phyloP scores from a whole-genome alignment of 139 green algal genomes.

The Mesotaenium endlicherianum region DNA sequence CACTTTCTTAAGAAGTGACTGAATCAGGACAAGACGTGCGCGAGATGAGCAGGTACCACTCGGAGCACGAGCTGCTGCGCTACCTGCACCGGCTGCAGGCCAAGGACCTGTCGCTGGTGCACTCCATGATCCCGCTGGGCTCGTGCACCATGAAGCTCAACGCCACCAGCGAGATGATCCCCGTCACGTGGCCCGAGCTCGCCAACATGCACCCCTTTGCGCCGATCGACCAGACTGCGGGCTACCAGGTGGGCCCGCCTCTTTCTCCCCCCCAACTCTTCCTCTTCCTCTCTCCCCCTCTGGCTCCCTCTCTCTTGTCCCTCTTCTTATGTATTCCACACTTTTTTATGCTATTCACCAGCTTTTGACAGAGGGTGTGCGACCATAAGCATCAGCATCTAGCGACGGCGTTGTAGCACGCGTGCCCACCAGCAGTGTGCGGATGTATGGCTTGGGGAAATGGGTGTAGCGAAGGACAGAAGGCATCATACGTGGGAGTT shows the following conservation, averaged over 20 bases:
- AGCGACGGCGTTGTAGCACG: too few species aligned
- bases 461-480: too few species aligned
- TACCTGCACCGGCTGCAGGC: slow-evolving; percentile 98
- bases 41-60: slow-evolving; percentile 71
- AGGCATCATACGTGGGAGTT: too few species aligned
- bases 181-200: slow-evolving; percentile 97
- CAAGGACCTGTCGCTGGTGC: slow-evolving; percentile 87
- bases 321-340: too few species aligned
- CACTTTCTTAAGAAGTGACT: too few species aligned
- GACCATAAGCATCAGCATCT: too few species aligned
- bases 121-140: slow-evolving; percentile 98
- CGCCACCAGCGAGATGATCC: slow-evolving; percentile 96
- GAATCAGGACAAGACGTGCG: background rate
- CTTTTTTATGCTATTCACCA: too few species aligned
- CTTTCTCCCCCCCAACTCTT: background rate
- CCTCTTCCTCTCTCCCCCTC: background rate
- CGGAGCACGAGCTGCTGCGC: slow-evolving; percentile 88
- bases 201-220: slow-evolving; percentile 94
- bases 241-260: slow-evolving; percentile 59
- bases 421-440: too few species aligned
- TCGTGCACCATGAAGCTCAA: slow-evolving; percentile 99
- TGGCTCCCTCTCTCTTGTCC: too few species aligned
- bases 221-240: slow-evolving; percentile 81
- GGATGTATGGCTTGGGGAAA: too few species aligned
- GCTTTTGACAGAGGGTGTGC: too few species aligned